Conservation (phyloP, 2,329 filamentous ascomycete genomes). For the Microsporum audouinii region DNA sequence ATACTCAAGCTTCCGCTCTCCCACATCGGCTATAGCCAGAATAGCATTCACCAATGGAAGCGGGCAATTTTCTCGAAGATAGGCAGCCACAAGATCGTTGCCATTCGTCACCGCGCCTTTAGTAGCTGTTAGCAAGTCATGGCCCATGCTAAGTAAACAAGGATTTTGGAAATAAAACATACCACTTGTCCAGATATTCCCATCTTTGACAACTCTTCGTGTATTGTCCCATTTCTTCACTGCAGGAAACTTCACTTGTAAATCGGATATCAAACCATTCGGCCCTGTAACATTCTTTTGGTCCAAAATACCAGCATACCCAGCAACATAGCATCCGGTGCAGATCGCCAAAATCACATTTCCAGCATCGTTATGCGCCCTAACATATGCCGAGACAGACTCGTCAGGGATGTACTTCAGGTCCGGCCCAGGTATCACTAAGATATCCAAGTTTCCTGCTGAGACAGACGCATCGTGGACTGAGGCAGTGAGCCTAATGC, state of each 20-base stretch:
- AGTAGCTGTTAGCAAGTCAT: neutral
- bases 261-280: conserved; percentile 15
- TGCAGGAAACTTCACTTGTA: conserved; percentile 19
- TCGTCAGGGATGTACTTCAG: conserved; percentile 21
- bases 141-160: neutral
- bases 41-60: conserved; percentile 4
- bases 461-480: conserved; percentile 22
- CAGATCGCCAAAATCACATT: conserved; percentile 21
- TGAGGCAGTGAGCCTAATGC: conserved; percentile 21
- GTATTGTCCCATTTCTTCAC: conserved; percentile 11
- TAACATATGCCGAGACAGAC: conserved; percentile 24
- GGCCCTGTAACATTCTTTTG: conserved; percentile 18
- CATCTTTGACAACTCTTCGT: conserved; percentile 6
- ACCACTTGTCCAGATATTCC: conserved; percentile 10
- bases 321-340: conserved; percentile 18
- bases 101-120: conserved; percentile 9
- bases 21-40: conserved; percentile 6
- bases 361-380: conserved; percentile 22
- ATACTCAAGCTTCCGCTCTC: conserved; percentile 4
- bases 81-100: conserved; percentile 6
- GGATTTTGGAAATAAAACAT: neutral
- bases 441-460: conserved; percentile 27
- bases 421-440: conserved; percentile 30
- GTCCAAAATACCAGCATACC: conserved; percentile 18
- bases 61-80: conserved; percentile 7